Conservation (phyloP, 495 filamentous ascomycete species). For the Trichoderma virens region DNA sequence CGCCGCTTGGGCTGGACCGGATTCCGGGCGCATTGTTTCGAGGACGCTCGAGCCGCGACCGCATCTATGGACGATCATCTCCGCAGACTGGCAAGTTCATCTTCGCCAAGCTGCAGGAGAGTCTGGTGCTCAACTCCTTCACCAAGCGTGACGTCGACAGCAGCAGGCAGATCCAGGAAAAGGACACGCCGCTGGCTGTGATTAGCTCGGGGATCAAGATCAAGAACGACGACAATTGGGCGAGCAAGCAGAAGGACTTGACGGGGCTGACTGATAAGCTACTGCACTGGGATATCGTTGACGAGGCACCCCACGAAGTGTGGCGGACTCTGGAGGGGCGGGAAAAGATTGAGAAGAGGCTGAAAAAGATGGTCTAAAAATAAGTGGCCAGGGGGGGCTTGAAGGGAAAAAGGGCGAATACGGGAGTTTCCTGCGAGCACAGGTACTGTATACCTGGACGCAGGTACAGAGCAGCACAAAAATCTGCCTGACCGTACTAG, state of each 20-base stretch:
- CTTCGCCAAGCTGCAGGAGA: conserved; percentile 89
- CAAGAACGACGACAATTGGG: conserved; percentile 59
- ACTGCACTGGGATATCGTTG: conserved; percentile 78
- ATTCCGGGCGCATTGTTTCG: conserved; percentile 69
- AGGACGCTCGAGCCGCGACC: conserved; percentile 72
- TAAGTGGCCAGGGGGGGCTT: not conserved
- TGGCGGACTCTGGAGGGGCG: conserved; percentile 68
- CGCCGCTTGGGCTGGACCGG: conserved; percentile 76
- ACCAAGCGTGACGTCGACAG: conserved; percentile 72
- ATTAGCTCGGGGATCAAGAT: conserved; percentile 64
- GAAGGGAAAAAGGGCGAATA: not conserved
- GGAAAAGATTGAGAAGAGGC: conserved; percentile 47
- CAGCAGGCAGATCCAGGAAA: conserved; percentile 66
- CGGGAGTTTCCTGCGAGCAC: not conserved
- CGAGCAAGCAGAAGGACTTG: conserved; percentile 70
- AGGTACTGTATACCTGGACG: not conserved
- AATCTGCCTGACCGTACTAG: too few species aligned
- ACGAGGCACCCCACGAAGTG: conserved; percentile 76
- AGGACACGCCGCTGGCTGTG: conserved; percentile 66
- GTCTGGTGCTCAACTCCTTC: conserved; percentile 72
- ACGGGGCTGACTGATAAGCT: conserved; percentile 70
- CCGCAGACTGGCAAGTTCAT: conserved; percentile 75
- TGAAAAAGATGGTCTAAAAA: conserved; percentile 42
- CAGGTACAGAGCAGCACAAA: too few species aligned
- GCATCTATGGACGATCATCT: conserved; percentile 67